Conservation (phyloP, 345 rosid genomes). For the Schrenkiella parvula region DNA sequence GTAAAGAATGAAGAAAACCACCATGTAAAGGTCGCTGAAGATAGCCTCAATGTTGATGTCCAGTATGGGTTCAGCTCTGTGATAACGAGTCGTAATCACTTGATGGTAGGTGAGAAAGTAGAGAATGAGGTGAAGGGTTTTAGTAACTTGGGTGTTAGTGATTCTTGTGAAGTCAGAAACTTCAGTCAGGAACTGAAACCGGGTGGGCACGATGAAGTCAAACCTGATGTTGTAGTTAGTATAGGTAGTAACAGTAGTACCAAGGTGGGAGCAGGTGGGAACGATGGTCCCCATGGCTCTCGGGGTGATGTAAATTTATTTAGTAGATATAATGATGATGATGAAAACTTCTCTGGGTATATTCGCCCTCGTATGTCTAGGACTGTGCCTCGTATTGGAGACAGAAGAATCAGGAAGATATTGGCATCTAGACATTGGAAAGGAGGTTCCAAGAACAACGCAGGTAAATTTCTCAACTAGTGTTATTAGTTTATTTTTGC, state of each 20-base stretch:
- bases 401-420: slow-evolving; percentile 82
- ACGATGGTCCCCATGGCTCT: slow-evolving; percentile 20
- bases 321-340: slow-evolving; percentile 70
- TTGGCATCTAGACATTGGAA: slow-evolving; percentile 82
- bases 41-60: background rate
- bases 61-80: slow-evolving; percentile 18
- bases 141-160: slow-evolving; percentile 21
- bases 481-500: slow-evolving; percentile 13
- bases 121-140: slow-evolving; percentile 15
- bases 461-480: background rate
- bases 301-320: slow-evolving; percentile 63
- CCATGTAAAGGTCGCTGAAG: background rate
- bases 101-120: slow-evolving; percentile 39
- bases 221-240: slow-evolving; percentile 49
- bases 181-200: background rate
- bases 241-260: slow-evolving; percentile 45
- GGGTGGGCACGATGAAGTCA: slow-evolving; percentile 37
- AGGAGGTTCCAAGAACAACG: slow-evolving; percentile 38
- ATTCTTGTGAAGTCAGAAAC: background rate
- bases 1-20: slow-evolving; percentile 32
- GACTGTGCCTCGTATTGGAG: slow-evolving; percentile 68
- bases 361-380: slow-evolving; percentile 50
- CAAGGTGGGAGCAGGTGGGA: slow-evolving; percentile 16
- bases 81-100: slow-evolving; percentile 21
- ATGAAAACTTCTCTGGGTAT: slow-evolving; percentile 84